A percentile compares a stretch with the other conserved stretches of the same genome.
phyloP scores from a whole-genome alignment of 176 grass and related monocot species.

The Eragrostis nindensis region DNA sequence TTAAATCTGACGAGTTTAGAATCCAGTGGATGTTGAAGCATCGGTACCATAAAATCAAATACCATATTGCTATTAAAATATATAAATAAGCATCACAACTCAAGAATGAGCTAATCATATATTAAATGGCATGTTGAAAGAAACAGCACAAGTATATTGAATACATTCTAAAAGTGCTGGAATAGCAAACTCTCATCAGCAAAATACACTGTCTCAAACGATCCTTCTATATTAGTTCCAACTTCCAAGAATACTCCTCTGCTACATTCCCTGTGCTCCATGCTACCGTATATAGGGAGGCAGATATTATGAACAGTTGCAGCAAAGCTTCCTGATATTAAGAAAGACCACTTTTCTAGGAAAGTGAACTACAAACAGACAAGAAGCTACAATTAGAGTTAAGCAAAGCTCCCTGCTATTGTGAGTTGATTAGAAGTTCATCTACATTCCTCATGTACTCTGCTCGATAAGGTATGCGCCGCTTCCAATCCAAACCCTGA shows the following conservation, averaged over 20 bases:
- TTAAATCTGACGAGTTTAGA: not conserved
- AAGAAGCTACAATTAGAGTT: not conserved
- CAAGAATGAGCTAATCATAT: not conserved
- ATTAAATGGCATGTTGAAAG: not conserved
- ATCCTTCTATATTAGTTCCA: slow-evolving; percentile 1
- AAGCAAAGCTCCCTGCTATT: slow-evolving; percentile 2
- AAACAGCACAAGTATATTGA: not conserved
- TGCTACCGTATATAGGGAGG: not conserved
- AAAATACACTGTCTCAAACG: not conserved
- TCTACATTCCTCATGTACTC: not conserved
- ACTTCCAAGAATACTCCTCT: not conserved
- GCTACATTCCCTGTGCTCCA: not conserved
- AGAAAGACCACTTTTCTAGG: too few species aligned
- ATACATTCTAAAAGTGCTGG: not conserved
- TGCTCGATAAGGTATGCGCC: not conserved
- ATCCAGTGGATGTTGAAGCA: not conserved
- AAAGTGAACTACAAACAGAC: slow-evolving; percentile 2
- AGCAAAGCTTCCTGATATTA: not conserved
- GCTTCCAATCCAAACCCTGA: slow-evolving; percentile 17
- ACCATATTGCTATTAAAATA: not conserved
- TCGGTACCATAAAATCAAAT: not conserved
- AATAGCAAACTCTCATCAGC: slow-evolving; percentile 7
- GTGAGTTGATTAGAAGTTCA: slow-evolving; percentile 2
- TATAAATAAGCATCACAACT: not conserved
- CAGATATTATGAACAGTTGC: not conserved